phyloP scores from a whole-genome alignment of 2,329 filamentous ascomycete genomes.

The Penicillium concentricum region DNA sequence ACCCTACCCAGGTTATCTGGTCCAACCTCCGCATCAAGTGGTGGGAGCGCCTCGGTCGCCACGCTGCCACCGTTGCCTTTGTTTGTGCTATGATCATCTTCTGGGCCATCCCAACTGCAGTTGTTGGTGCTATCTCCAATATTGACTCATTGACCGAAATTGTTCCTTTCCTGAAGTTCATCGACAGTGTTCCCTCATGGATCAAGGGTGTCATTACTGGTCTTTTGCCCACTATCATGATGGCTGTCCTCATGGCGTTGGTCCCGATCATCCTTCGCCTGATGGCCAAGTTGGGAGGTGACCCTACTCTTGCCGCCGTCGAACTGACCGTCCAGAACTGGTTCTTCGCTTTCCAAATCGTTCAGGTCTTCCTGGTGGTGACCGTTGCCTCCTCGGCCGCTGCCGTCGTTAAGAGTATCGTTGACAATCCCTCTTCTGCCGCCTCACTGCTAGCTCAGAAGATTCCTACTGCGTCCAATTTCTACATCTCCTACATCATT shows the following conservation, averaged over 20 bases:
- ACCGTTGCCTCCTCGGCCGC: slow-evolving; percentile 80
- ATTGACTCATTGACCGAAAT: slow-evolving; percentile 65
- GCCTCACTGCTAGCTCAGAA: slow-evolving; percentile 68
- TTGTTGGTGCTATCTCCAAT: slow-evolving; percentile 85
- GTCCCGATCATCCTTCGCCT: slow-evolving; percentile 76
- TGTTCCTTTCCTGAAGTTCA: slow-evolving; percentile 70
- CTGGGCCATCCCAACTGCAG: slow-evolving; percentile 74
- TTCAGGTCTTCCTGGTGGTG: slow-evolving; percentile 88
- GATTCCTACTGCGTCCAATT: slow-evolving; percentile 82
- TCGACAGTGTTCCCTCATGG: slow-evolving; percentile 66
- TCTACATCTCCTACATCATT: slow-evolving; percentile 94
- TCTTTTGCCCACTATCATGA: slow-evolving; percentile 73
- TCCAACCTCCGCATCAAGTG: slow-evolving; percentile 76
- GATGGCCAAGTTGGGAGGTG: slow-evolving; percentile 76
- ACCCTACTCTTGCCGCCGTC: slow-evolving; percentile 73
- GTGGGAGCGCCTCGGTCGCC: slow-evolving; percentile 78
- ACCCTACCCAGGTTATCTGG: slow-evolving; percentile 83
- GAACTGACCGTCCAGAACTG: slow-evolving; percentile 88
- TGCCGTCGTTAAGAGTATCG: slow-evolving; percentile 63
- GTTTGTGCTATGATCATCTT: slow-evolving; percentile 80
- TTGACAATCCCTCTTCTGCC: slow-evolving; percentile 60
- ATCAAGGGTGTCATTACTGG: slow-evolving; percentile 82
- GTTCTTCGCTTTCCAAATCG: slow-evolving; percentile 71
- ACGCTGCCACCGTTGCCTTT: slow-evolving; percentile 67
- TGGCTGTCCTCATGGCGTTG: slow-evolving; percentile 82